phyloP scores from a whole-genome alignment of 2,329 filamentous ascomycete genomes.

The Epicoccum sorghinum region DNA sequence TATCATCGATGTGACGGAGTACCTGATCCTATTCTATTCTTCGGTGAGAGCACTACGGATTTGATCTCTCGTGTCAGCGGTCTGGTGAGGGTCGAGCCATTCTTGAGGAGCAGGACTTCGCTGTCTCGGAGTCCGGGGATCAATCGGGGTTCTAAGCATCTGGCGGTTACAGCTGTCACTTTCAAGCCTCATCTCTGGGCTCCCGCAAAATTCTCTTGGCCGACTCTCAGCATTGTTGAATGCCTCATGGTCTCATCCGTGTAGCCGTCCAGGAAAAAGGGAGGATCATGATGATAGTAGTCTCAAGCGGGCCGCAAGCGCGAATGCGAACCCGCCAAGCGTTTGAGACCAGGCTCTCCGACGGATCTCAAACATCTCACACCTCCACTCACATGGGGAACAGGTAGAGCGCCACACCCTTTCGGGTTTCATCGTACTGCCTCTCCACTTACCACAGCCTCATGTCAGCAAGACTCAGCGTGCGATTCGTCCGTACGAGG shows the following conservation, averaged over 20 bases:
- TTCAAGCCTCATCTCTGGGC: conserved; percentile 15
- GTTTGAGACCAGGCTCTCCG: conserved; percentile 27
- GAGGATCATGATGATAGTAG: conserved; percentile 3
- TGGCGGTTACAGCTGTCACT: conserved; percentile 26
- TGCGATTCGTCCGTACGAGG: conserved; percentile 32
- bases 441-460: conserved; percentile 21
- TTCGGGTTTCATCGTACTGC: conserved; percentile 36
- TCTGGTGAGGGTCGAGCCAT: background rate
- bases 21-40: background rate
- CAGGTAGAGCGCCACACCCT: conserved; percentile 29
- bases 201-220: conserved; percentile 11
- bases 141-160: conserved; percentile 10
- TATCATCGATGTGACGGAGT: background rate
- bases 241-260: conserved; percentile 4
- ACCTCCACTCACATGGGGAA: conserved; percentile 27
- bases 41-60: background rate
- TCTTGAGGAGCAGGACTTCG: conserved; percentile 4
- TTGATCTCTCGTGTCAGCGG: background rate
- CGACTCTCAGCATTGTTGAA: conserved; percentile 1
- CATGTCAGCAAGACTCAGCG: conserved; percentile 17
- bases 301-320: conserved; percentile 18
- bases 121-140: conserved; percentile 11
- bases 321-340: conserved; percentile 28
- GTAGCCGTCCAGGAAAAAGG: conserved; percentile 6
- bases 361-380: conserved; percentile 40